Conservation (phyloP, 768 basidiomycete species). For the Suillus subaureus region DNA sequence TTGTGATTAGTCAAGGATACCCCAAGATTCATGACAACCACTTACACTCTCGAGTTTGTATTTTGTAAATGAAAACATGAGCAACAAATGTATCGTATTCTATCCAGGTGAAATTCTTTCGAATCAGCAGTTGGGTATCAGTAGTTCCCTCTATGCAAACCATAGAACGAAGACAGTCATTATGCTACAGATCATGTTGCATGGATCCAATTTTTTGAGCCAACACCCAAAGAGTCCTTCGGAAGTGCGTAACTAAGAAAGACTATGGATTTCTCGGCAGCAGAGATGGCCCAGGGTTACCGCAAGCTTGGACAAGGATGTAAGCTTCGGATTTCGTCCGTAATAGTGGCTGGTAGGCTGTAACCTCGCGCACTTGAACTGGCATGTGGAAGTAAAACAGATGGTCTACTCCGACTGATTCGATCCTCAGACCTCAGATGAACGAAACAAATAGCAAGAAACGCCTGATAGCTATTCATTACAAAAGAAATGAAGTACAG, state of each 20-base stretch:
- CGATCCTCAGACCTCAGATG: background rate
- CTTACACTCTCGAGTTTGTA: background rate
- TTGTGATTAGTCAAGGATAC: background rate
- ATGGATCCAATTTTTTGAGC: background rate
- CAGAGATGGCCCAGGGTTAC: background rate
- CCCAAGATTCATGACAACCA: background rate
- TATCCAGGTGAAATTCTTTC: background rate
- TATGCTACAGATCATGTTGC: background rate
- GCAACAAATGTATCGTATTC: background rate
- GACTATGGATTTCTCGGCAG: background rate
- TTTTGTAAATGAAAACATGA: background rate
- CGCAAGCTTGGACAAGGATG: background rate
- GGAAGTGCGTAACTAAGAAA: background rate
- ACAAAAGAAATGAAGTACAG: background rate
- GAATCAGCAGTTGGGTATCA: background rate
- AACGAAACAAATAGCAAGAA: background rate
- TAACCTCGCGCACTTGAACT: background rate
- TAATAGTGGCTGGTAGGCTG: too few species aligned
- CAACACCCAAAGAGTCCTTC: background rate
- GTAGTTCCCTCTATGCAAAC: background rate
- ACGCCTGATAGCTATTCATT: background rate
- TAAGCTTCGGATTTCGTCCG: background rate
- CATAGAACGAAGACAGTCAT: background rate
- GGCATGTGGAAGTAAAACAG: background rate
- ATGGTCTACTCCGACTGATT: background rate